These are phyloP conservation scores for Magnaporthiopsis incrustans DNA, from an alignment of 2,329 filamentous ascomycete species.

Conservation along the genomic window DNA sequence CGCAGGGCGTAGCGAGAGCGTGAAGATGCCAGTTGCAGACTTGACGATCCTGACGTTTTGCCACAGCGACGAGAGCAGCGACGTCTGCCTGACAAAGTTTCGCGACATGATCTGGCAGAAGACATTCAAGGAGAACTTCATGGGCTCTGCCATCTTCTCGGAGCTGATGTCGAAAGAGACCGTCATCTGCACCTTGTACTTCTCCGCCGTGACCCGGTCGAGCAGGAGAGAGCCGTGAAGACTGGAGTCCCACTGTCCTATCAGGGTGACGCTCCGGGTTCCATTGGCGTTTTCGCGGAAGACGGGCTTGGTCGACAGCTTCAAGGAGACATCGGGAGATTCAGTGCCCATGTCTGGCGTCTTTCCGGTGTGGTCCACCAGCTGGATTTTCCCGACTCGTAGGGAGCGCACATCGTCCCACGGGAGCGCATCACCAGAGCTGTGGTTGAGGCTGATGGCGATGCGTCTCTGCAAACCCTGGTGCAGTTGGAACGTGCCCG, in stretches of 20 bases:
- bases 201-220: slow-evolving; percentile 89
- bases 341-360: slow-evolving; percentile 68
- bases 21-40: slow-evolving; percentile 80
- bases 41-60: slow-evolving; percentile 79
- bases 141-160: slow-evolving; percentile 75
- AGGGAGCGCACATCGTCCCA: slow-evolving; percentile 79
- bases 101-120: slow-evolving; percentile 78
- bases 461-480: slow-evolving; percentile 89
- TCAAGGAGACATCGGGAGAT: slow-evolving; percentile 67
- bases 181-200: slow-evolving; percentile 82
- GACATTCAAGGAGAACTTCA: slow-evolving; percentile 76
- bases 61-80: slow-evolving; percentile 81
- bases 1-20: slow-evolving; percentile 74
- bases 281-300: slow-evolving; percentile 85
- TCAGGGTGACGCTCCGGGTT: slow-evolving; percentile 74
- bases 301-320: slow-evolving; percentile 67
- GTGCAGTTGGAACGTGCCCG: slow-evolving; percentile 89
- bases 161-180: slow-evolving; percentile 82
- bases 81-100: slow-evolving; percentile 76
- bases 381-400: slow-evolving; percentile 70
- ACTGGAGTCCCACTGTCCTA: slow-evolving; percentile 96
- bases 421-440: slow-evolving; percentile 76
- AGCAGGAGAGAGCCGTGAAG: slow-evolving; percentile 85
- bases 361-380: slow-evolving; percentile 80
- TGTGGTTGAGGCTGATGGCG: slow-evolving; percentile 82